These are phyloP conservation scores for Thuidium tamariscinum DNA, from an alignment of 225 moss, liverwort and hornwort species.

Conservation along the genomic window DNA sequence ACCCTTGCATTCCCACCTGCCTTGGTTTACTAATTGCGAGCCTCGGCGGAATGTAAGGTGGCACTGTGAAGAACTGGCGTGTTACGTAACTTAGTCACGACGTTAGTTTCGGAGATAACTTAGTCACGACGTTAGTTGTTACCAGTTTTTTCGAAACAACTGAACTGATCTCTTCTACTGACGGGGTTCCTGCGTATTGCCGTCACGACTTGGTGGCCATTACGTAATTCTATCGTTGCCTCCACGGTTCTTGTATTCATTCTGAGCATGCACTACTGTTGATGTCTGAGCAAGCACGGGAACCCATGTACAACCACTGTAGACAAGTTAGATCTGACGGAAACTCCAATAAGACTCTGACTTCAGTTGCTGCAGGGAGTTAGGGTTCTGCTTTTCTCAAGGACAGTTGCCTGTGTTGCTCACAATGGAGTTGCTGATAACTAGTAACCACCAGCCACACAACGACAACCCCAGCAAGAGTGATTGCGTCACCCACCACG, in stretches of 20 bases:
- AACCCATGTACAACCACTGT: not conserved
- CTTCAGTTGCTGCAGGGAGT: not conserved
- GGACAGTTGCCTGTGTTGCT: not conserved
- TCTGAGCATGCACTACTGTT: not conserved
- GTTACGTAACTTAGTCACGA: not conserved
- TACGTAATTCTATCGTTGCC: not conserved
- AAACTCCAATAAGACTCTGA: not conserved
- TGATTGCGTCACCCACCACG: not conserved
- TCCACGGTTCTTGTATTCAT: not conserved
- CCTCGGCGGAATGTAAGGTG: not conserved
- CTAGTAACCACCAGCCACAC: too few species aligned
- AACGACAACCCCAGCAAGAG: not conserved
- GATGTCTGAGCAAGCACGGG: not conserved
- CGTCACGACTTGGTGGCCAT: not conserved
- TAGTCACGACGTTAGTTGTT: not conserved
- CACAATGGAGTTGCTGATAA: not conserved
- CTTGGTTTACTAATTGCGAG: not conserved
- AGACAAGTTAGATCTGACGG: not conserved
- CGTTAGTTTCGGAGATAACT: not conserved
- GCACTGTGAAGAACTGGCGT: not conserved
- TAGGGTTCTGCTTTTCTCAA: not conserved
- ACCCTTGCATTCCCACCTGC: not conserved
- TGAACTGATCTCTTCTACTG: not conserved
- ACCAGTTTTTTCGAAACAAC: not conserved
- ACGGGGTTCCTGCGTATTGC: not conserved